A percentile compares a stretch with the other conserved stretches of the same genome.
Evolutionary conservation across 495 filamentous ascomycete species (phyloP).

Genomic region (Geoglossum glabrum): DNA sequence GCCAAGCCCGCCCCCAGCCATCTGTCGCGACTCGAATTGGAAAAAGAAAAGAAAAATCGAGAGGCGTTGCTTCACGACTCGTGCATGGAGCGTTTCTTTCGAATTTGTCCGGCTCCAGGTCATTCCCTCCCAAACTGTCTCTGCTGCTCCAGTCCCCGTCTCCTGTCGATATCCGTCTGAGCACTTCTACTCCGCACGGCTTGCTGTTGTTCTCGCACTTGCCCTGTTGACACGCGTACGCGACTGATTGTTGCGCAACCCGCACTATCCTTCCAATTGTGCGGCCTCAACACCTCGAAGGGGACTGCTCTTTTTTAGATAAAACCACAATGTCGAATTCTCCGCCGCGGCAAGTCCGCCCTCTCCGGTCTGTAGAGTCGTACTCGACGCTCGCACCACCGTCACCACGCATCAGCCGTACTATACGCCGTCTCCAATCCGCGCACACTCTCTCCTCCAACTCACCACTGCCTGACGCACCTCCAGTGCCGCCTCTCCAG

Average conservation of each 20-base stretch:
- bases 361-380: not conserved
- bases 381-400: constrained; percentile 13
- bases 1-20: not conserved
- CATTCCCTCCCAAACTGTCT: too few relatives aligned
- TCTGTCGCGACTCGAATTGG: not conserved
- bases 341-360: not conserved
- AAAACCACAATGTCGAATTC: not conserved
- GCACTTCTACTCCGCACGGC: not conserved
- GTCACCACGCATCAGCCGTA: constrained; percentile 26
- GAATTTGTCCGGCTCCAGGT: not conserved
- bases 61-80: not conserved
- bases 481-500: constrained; percentile 16
- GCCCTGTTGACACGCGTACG: not conserved
- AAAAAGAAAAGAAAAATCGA: not conserved
- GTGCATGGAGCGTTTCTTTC: constrained; percentile 1
- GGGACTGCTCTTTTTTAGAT: not conserved
- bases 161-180: too few relatives aligned
- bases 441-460: constrained; percentile 32
- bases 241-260: not conserved
- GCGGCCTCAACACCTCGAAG: not conserved
- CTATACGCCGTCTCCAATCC: constrained; percentile 33
- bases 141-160: too few relatives aligned
- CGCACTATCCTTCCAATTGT: not conserved
- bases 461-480: constrained; percentile 13
- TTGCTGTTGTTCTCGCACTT: not conserved